Evolutionary conservation across 768 basidiomycete genomes (phyloP).

Genomic region (Harrya chromipes): DNA sequence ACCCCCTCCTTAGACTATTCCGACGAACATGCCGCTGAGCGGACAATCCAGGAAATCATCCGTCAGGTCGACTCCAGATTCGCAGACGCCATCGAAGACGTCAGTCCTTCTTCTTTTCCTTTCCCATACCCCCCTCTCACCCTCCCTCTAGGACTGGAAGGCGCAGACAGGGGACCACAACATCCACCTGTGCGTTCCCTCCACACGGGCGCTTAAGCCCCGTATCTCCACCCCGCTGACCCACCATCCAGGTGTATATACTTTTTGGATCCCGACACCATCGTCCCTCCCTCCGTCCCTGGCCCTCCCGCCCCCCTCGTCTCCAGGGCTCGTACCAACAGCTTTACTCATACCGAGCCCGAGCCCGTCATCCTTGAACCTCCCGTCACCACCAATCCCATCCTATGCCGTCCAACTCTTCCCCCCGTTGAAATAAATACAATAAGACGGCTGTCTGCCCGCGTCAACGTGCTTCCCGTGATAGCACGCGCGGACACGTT

Average conservation of each 20-base stretch:
- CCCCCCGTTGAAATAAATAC: slow-evolving; percentile 70
- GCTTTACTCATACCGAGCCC: slow-evolving; percentile 67
- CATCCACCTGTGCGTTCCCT: slow-evolving; percentile 66
- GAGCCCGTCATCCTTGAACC: slow-evolving; percentile 81
- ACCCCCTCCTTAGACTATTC: slow-evolving; percentile 77
- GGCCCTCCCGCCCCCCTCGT: slow-evolving; percentile 66
- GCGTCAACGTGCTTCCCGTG: slow-evolving; percentile 87
- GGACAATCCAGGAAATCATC: slow-evolving; percentile 63
- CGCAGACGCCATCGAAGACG: slow-evolving; percentile 72
- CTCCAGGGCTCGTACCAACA: slow-evolving; percentile 65
- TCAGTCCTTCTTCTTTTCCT: slow-evolving; percentile 42
- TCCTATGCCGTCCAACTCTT: slow-evolving; percentile 63
- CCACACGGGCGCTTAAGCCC: slow-evolving; percentile 30
- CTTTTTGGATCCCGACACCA: slow-evolving; percentile 81
- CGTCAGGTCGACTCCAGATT: slow-evolving; percentile 71
- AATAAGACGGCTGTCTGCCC: slow-evolving; percentile 74
- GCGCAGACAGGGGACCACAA: slow-evolving; percentile 70
- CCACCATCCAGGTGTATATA: slow-evolving; percentile 66
- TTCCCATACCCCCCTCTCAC: slow-evolving; percentile 17
- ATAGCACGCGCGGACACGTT: slow-evolving; percentile 78
- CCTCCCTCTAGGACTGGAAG: slow-evolving; percentile 59
- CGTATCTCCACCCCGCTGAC: slow-evolving; percentile 18
- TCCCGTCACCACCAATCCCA: slow-evolving; percentile 69
- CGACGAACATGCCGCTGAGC: slow-evolving; percentile 63
- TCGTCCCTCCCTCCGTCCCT: slow-evolving; percentile 67